Base-by-base conservation (phyloP, 2,329 filamentous ascomycete genomes). In the Ophiosphaerella narmari region DNA sequence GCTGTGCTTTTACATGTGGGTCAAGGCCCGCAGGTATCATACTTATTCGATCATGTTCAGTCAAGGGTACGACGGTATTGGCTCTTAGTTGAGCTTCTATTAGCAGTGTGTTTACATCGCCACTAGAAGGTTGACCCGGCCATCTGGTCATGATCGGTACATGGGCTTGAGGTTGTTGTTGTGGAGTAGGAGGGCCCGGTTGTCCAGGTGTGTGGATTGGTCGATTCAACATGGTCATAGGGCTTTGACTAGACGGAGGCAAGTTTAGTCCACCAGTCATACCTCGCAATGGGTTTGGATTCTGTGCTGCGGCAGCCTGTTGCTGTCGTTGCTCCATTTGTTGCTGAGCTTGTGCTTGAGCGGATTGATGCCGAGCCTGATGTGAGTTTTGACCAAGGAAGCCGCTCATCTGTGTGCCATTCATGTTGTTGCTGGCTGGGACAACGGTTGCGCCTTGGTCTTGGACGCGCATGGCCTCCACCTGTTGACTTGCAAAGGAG, bases 401-500 rank as follows among this genome's bases (percentile, higher is more conserved):
- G 12, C 60, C 69, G 26, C 68, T 62, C 70, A 75, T 73, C 38
- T 73, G 72, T 18, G 52, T 53, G 5, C 70, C 70, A 31, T 73
- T 80, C 52, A 77, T 76, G 45, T 81, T 81, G 60, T 81, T 83
- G 67, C 82, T 87, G 6, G 83, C 84, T 9, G 84, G 84, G 3
- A 87, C 84, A n/a, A 86, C 84, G 36, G 82, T 74, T 54, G 85
- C 82, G 7, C 84, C 84, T 41, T 80, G 80, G 67, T 86, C 81
- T 60, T 84, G 82, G 13, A 80, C 80, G 44, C 83, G 81, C 57
- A 85, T 69, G n/a, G 82, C 83, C 55, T 84, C 83, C 35, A 80
- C 80, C 68, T 86, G 84, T 59, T 86, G 83, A 24, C 80, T 81
- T 48, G 83, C 76, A 34, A 86, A 78, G 37, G 83, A 80, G 47